Percentiles rank a stretch among this genome's conserved stretches.
These are phyloP conservation scores for Apiospora hydei DNA, from an alignment of 2,329 filamentous ascomycete species.

Conservation along the genomic window DNA sequence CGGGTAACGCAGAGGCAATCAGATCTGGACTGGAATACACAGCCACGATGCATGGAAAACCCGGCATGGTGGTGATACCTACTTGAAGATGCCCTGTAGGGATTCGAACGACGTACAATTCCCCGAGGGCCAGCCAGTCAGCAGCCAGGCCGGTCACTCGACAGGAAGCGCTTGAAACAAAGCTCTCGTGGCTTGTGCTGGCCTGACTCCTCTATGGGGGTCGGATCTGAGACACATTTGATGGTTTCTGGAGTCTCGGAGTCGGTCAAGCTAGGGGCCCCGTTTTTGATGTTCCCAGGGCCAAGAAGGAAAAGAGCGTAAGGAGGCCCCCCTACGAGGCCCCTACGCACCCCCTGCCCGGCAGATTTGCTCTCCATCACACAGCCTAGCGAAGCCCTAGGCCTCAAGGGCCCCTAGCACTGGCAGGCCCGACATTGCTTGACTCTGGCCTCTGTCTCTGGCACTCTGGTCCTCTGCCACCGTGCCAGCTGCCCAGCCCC, in stretches of 20 bases:
- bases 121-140: background rate
- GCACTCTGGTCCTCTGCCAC: background rate
- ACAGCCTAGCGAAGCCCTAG: background rate
- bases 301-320: background rate
- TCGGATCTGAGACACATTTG: constrained; percentile 14
- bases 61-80: background rate
- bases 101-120: background rate
- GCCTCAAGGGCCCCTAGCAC: background rate
- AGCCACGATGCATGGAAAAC: background rate
- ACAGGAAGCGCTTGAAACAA: constrained; percentile 7
- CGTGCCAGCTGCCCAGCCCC: background rate
- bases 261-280: constrained; percentile 13
- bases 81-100: background rate
- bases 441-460: background rate
- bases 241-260: constrained; percentile 9
- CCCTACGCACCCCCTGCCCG: background rate
- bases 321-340: background rate
- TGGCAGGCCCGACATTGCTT: background rate
- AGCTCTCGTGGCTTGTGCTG: constrained; percentile 15
- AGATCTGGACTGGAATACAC: background rate
- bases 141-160: background rate
- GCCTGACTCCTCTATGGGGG: background rate
- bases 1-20: background rate
- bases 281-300: constrained; percentile 6
- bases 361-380: background rate